Evolutionary conservation across 306 rosid genomes (phyloP).

Genomic region (Glycine tomentella): DNA sequence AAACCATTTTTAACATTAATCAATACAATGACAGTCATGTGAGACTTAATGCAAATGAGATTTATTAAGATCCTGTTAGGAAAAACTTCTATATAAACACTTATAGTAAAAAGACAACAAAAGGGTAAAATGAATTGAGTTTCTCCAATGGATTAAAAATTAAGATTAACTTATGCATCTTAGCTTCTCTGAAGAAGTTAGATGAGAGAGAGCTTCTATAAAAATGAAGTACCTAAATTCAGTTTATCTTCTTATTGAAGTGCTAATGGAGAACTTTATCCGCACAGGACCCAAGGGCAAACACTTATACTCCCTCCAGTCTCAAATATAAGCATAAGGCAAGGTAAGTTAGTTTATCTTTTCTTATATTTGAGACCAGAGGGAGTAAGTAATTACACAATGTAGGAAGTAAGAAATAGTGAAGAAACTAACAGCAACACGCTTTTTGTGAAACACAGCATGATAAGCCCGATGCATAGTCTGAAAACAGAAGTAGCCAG

Average conservation of each 20-base stretch:
- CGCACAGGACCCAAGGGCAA: background rate
- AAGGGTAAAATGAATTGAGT: background rate
- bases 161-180: background rate
- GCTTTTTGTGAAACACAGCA: conserved; percentile 61
- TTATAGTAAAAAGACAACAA: background rate
- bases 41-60: background rate
- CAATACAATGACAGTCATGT: background rate
- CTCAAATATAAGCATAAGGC: too few species aligned
- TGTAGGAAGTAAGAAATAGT: background rate
- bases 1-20: background rate
- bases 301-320: background rate
- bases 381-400: background rate
- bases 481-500: conserved; percentile 90
- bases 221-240: background rate
- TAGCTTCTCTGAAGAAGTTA: background rate
- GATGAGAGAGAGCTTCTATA: background rate
- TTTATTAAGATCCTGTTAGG: background rate
- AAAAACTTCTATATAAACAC: background rate
- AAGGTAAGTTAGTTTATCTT: too few species aligned
- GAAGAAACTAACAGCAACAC: conserved; percentile 57
- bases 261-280: background rate
- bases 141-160: background rate
- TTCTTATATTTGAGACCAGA: too few species aligned
- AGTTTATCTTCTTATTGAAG: background rate
- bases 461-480: conserved; percentile 74